Conservation (phyloP, 495 filamentous ascomycete species). For the Cercophora sp. region DNA sequence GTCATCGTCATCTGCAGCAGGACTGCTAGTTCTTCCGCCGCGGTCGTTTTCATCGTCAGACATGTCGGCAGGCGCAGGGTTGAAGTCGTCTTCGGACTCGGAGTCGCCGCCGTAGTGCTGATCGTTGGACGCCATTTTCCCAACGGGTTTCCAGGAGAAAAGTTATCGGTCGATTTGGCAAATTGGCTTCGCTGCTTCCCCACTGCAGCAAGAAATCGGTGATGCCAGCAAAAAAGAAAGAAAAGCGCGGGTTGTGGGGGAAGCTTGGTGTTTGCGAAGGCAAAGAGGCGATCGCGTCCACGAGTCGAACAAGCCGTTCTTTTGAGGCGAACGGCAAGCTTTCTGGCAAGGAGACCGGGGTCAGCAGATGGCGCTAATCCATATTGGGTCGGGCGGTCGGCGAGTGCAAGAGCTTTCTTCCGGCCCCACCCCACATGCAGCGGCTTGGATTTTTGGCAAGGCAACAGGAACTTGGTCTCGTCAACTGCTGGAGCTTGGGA, state of each 20-base stretch:
- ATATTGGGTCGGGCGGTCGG: not conserved
- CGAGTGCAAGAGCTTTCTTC: slow-evolving; percentile 5
- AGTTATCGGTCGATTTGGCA: not conserved
- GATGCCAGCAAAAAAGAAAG: not conserved
- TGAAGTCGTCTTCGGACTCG: slow-evolving; percentile 74
- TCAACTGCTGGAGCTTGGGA: not conserved
- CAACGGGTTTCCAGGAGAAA: not conserved
- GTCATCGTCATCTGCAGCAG: slow-evolving; percentile 28
- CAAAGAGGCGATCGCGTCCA: slow-evolving; percentile 4
- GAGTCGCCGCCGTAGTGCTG: slow-evolving; percentile 47
- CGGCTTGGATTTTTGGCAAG: too few species aligned
- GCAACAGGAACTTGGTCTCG: not conserved
- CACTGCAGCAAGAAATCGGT: too few species aligned
- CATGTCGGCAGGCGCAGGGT: slow-evolving; percentile 62
- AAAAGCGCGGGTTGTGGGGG: not conserved
- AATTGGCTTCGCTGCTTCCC: too few species aligned
- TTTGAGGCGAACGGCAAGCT: slow-evolving; percentile 12
- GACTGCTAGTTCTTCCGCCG: slow-evolving; percentile 20
- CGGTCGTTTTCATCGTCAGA: slow-evolving; percentile 58
- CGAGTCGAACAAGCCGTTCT: slow-evolving; percentile 11
- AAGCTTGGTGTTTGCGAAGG: slow-evolving; percentile 3
- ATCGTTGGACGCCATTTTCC: slow-evolving; percentile 28
- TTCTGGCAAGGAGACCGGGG: slow-evolving; percentile 3
- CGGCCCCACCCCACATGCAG: not conserved
- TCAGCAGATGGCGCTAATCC: not conserved